Evolutionary conservation across 768 basidiomycete species (phyloP), one percentile per base, ranked within the genome.

Genomic region (Podaxis sp.): DNA sequence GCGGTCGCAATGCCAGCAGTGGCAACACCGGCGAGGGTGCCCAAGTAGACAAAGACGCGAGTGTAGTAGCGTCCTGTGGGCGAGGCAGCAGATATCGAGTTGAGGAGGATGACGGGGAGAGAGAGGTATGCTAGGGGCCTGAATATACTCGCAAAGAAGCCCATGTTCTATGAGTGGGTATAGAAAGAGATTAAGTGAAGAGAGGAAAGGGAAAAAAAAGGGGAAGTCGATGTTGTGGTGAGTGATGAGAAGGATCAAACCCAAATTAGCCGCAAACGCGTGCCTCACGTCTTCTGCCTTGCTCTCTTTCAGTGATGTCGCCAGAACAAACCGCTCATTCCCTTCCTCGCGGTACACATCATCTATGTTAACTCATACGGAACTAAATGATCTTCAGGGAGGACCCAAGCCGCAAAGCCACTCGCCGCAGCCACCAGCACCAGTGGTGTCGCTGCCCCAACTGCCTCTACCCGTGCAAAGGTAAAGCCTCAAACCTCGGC

Each of bases 41-140:
- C 85, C 49, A 91, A 73, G 73, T 93, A 97, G 47, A 90, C 66
- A n/a, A 82, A 80, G 47, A 88, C 71, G 63, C 90, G 86, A 67
- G 89, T 82, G 75, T 90, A 92, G 73, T 91, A 93, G 63, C 86
- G 82, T 22, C 81, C 84, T 47, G 78, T 70, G 22, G 86, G 82
- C 2, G 85, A 86, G 3, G 76, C 71, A 38, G 80, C 76, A 8
- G 88, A 80, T 61, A 89, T 76, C 47, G 83, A 82, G 51, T 86
- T 85, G 38, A 90, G 78, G 52, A 91, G 72, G 67, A 92, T 75
- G 64, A 86, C 69, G 1, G 92, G 92, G 36, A 93, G 79, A 29
- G 91, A 91, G 63, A 90, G 67, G 70, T 93, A 94, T 52, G 88
- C 91, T 57, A 93, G 74, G 4, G 91, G 87, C 72, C 85, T 89